Conservation (phyloP, 2,329 filamentous ascomycete genomes). For the Monosporascus sp. region DNA sequence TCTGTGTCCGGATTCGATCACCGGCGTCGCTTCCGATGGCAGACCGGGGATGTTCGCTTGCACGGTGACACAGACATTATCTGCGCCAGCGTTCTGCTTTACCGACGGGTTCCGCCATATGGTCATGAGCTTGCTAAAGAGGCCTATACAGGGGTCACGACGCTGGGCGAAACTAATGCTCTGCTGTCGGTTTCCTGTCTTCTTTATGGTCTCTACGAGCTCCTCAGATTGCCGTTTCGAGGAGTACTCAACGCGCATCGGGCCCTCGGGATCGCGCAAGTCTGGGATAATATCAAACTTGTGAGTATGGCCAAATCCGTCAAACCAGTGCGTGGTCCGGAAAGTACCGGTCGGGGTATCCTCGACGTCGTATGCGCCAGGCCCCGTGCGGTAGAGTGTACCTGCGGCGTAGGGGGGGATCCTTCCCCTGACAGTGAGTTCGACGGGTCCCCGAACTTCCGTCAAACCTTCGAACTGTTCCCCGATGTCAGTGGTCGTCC, state of each 20-base stretch:
- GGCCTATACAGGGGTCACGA: constrained; percentile 66
- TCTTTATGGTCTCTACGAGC: constrained; percentile 54
- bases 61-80: constrained; percentile 63
- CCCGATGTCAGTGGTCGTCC: constrained; percentile 4
- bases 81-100: constrained; percentile 22
- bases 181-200: constrained; percentile 47
- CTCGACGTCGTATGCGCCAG: constrained; percentile 59
- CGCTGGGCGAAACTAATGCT: constrained; percentile 64
- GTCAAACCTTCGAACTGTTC: constrained; percentile 61
- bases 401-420: constrained; percentile 71
- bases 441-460: constrained; percentile 60
- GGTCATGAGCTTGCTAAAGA: constrained; percentile 67
- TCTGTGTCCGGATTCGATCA: constrained; percentile 29
- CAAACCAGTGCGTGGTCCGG: constrained; percentile 71
- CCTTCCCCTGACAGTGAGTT: constrained; percentile 55
- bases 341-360: constrained; percentile 53
- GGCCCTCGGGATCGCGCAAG: constrained; percentile 10
- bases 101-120: constrained; percentile 38
- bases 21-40: constrained; percentile 12
- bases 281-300: constrained; percentile 60
- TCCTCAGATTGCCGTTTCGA: constrained; percentile 64
- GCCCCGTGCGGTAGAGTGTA: constrained; percentile 68
- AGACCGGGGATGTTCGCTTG: constrained; percentile 59
- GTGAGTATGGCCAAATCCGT: constrained; percentile 67
- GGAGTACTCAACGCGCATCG: constrained; percentile 57